Evolutionary conservation across 192 early-diverging fungal genomes (phyloP), one percentile per base, ranked within the genome.

Genomic region (Backusella parvicylindrica): DNA sequence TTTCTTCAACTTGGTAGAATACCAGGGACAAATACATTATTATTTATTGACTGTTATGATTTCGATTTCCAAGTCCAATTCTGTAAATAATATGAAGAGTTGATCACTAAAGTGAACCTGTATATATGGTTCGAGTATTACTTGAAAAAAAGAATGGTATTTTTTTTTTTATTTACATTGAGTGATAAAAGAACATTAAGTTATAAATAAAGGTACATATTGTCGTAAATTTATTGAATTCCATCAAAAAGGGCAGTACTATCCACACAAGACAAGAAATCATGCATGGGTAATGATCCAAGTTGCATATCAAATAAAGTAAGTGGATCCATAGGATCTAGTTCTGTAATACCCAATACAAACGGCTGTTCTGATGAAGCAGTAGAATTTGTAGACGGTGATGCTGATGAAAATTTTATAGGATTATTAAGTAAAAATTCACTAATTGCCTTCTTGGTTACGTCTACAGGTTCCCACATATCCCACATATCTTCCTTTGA

Each of bases 141-240:
- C 40, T 47, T 47, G 43, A 47, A 47, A 47, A 41, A 13, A 41
- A 41, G 16, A 41, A n/a, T 15, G 43, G n/a, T 47, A 47, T 47
- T 6, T 60, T 60, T 60, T 26, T 60, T 60, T 60, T 60, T 60
- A 60, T 60, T 60, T 60, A 60, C 53, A 60, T 13, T 60, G 53
- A 60, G 12, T 26, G 26, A 60, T 4, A 28, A 26, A 60, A 28
- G 3, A 60, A 28, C 12, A 26, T 3, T 56, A 11, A 56, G 18
- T 56, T 28, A 56, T 26, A 56, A 26, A 11, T 56, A 28, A 56
- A 56, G 53, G 23, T 23, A 26, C 23, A 56, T 28, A 12, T 13
- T 11, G 26, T 28, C 2, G 26, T n/a, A 60, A 60, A 60, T 28
- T 23, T 60, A 60, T 60, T 60, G 53, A 6, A 60, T 26, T 12